Conservation (phyloP, 192 early-diverging fungal species). For the Coemansia furcata region DNA sequence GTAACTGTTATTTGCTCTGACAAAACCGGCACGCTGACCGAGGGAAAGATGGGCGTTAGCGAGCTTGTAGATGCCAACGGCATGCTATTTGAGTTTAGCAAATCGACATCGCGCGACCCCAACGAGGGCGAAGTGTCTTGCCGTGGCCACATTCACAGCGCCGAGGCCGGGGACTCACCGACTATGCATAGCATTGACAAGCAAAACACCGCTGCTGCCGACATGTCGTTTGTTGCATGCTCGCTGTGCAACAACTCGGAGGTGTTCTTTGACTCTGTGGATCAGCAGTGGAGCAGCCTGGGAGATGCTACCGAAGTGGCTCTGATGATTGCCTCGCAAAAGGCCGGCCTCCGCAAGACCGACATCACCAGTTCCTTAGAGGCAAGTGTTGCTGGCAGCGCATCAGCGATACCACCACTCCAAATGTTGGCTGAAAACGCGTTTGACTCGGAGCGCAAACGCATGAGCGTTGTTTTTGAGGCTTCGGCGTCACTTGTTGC, state of each 20-base stretch:
- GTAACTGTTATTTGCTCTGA: constrained; percentile 99
- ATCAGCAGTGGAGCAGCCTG: constrained; percentile 64
- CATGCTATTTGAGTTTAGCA: constrained; percentile 54
- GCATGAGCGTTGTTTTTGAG: constrained; percentile 85
- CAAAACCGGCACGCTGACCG: constrained; percentile 95
- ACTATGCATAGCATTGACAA: constrained; percentile 47
- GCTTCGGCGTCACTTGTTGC: neutral
- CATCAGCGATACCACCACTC: constrained; percentile 30
- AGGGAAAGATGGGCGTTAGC: constrained; percentile 94
- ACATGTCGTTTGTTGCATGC: constrained; percentile 76
- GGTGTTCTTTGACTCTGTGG: constrained; percentile 59
- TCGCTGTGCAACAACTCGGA: constrained; percentile 86
- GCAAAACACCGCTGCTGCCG: constrained; percentile 60
- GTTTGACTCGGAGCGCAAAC: constrained; percentile 93
- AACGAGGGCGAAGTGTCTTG: constrained; percentile 64
- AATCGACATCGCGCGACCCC: constrained; percentile 61
- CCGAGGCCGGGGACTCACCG: constrained; percentile 39
- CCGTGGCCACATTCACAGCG: constrained; percentile 56
- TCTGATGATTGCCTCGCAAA: constrained; percentile 79
- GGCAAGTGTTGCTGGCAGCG: neutral
- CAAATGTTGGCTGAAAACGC: constrained; percentile 71
- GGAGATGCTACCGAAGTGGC: constrained; percentile 98
- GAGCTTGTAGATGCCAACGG: constrained; percentile 58
- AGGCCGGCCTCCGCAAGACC: constrained; percentile 68
- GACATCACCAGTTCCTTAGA: constrained; percentile 11